Evolutionary conservation across 768 basidiomycete species (phyloP).

Genomic region (Boletales sp.): DNA sequence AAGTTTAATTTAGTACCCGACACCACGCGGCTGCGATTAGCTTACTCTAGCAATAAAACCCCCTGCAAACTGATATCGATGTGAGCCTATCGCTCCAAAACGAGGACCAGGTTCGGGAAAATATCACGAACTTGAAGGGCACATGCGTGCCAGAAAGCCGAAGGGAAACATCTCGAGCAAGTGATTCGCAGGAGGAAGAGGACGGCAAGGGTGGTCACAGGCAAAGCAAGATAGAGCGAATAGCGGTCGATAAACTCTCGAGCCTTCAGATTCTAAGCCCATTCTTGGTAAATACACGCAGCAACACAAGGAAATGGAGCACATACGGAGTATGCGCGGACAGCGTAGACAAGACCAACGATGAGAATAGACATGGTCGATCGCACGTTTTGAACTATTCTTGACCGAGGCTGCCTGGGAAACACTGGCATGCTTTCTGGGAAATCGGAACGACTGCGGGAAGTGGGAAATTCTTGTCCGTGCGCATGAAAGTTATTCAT

Average conservation of each 20-base stretch:
- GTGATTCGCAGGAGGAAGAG: slow-evolving; percentile 17
- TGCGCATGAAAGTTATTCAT: slow-evolving; percentile 9
- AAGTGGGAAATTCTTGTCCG: slow-evolving; percentile 1
- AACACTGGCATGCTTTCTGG: slow-evolving; percentile 1
- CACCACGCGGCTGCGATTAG: background rate
- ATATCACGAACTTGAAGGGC: slow-evolving; percentile 32
- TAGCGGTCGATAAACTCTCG: slow-evolving; percentile 18
- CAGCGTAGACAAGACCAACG: slow-evolving; percentile 10
- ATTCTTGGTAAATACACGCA: background rate
- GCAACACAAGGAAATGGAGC: background rate
- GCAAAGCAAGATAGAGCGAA: slow-evolving; percentile 20
- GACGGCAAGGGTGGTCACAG: slow-evolving; percentile 20
- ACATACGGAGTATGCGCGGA: slow-evolving; percentile 22
- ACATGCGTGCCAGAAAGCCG: slow-evolving; percentile 29
- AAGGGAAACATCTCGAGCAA: slow-evolving; percentile 16
- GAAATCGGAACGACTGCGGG: background rate
- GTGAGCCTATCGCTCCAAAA: slow-evolving; percentile 2
- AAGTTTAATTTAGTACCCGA: too few species aligned
- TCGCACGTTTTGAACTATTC: slow-evolving; percentile 7
- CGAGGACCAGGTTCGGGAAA: background rate
- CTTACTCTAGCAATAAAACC: slow-evolving; percentile 28
- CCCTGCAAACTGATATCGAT: slow-evolving; percentile 28
- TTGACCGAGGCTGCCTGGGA: background rate
- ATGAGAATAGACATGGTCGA: slow-evolving; percentile 11
- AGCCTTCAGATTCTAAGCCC: slow-evolving; percentile 18